Base-by-base conservation (phyloP, 2,329 filamentous ascomycete species). In the Beauveria pseudobassiana region DNA sequence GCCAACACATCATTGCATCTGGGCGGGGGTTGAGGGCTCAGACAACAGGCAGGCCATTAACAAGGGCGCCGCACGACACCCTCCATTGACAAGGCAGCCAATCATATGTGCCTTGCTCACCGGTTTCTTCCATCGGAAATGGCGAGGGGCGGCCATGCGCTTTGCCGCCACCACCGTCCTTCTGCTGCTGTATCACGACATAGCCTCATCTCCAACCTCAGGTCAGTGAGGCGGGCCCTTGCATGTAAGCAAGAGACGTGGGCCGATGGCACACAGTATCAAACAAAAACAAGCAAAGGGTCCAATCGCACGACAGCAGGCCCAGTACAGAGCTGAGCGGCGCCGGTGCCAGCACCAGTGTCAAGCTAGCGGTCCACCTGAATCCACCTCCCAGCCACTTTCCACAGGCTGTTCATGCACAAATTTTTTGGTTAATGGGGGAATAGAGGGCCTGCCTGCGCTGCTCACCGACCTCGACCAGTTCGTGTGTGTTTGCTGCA, bases 1-100 rank as follows among this genome's bases (percentile, higher is more conserved):
- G 62, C 62, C 62, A 63, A 48, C 62, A 56, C 62, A 63, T 60
- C 62, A 63, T 54, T 63, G 62, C 62, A 63, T 63, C 42, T 43
- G 48, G 48, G 62, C 57, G 62, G 62, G 57, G 52, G 38, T 61
- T 63, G 40, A 56, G 45, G 45, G 51, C 51, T 61, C 53, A 60
- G 55, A 53, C 43, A 61, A 24, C 52, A 53, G 50, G 40, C 52
- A 51, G 38, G 26, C 45, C 34, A 43, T 55, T 34, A 34, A 42
- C 43, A 48, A 28, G 26, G 26, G 34, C 57, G 53, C 50, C 45
- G 59, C 55, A 45, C 55, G 43, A 46, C 56, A 60, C 61, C 61
- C 56, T 56, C 61, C 28, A 40, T 59, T 26, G 43, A 51, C 42
- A 52, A 30, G 49, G 53, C 54, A 53, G 28, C 61, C 61, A 63